phyloP scores from a whole-genome alignment of 345 rosid genomes.

The Nasturtium officinale region DNA sequence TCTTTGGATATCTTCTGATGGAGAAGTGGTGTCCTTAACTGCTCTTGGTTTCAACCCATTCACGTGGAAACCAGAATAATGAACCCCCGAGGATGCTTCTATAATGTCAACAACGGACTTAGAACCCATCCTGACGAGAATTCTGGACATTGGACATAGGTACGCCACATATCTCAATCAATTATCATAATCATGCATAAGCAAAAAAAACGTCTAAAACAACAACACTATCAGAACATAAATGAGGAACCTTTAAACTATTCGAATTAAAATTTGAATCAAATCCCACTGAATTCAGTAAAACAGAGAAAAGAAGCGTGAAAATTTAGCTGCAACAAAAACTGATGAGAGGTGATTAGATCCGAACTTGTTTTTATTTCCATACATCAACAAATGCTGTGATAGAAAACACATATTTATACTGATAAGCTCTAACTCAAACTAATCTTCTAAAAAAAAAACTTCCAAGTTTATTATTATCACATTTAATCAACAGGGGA shows the following conservation, averaged over 20 bases:
- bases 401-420: too few relatives aligned
- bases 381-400: slow-evolving; percentile 24
- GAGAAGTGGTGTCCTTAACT: slow-evolving; percentile 55
- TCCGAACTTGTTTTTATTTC: background rate
- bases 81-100: slow-evolving; percentile 80
- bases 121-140: slow-evolving; percentile 34
- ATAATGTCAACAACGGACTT: slow-evolving; percentile 79
- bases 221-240: background rate
- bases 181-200: slow-evolving; percentile 19
- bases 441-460: slow-evolving; percentile 3
- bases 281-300: slow-evolving; percentile 7
- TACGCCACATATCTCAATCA: slow-evolving; percentile 1
- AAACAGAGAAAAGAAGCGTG: slow-evolving; percentile 19
- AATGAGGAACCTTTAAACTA: background rate
- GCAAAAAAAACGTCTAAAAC: slow-evolving; percentile 16
- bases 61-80: slow-evolving; percentile 75
- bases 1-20: slow-evolving; percentile 55
- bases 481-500: background rate
- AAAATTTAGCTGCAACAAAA: slow-evolving; percentile 11
- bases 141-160: slow-evolving; percentile 5
- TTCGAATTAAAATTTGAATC: slow-evolving; percentile 11
- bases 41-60: slow-evolving; percentile 51
- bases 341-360: background rate
- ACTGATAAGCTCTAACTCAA: too few relatives aligned
- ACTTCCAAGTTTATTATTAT: too few relatives aligned